Evolutionary conservation across 768 basidiomycete species (phyloP).

Genomic region (Royoungia palumana): DNA sequence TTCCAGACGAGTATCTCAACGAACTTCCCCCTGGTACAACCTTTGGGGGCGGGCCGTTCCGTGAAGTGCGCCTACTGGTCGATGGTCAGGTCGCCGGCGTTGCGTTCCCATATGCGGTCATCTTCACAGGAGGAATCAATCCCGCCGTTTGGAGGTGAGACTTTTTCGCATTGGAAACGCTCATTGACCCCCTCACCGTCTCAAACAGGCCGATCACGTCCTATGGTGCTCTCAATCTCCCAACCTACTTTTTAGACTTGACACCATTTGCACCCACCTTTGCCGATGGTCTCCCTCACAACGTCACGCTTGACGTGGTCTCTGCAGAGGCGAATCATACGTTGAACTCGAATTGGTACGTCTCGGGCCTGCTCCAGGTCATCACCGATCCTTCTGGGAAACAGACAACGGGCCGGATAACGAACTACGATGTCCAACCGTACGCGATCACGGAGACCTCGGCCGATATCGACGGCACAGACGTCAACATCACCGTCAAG

Average conservation of each 20-base stretch:
- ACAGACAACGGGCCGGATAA: constrained; percentile 69
- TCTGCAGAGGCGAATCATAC: constrained; percentile 64
- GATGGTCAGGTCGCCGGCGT: constrained; percentile 54
- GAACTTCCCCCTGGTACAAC: constrained; percentile 52
- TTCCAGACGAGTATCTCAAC: constrained; percentile 54
- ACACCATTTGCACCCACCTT: constrained; percentile 75
- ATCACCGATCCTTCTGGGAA: constrained; percentile 58
- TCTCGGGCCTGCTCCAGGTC: constrained; percentile 68
- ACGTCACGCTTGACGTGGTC: constrained; percentile 66
- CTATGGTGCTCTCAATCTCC: constrained; percentile 73
- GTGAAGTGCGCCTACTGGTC: constrained; percentile 58
- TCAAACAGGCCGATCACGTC: constrained; percentile 61
- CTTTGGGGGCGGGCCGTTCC: constrained; percentile 50
- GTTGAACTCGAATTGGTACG: constrained; percentile 76
- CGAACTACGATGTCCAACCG: constrained; percentile 50
- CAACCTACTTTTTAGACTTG: constrained; percentile 73
- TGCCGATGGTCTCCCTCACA: constrained; percentile 66
- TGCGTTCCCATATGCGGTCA: constrained; percentile 55
- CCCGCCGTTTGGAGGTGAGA: constrained; percentile 68
- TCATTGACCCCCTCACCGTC: not conserved
- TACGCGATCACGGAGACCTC: constrained; percentile 52
- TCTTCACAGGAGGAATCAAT: constrained; percentile 74
- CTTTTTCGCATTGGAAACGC: not conserved
- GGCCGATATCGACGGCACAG: constrained; percentile 41
- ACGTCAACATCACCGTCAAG: constrained; percentile 60